A percentile compares a stretch with the other conserved stretches of the same genome.
Evolutionary conservation across 163 green algal species (phyloP).

Genomic region (Prototheca wickerhamii): DNA sequence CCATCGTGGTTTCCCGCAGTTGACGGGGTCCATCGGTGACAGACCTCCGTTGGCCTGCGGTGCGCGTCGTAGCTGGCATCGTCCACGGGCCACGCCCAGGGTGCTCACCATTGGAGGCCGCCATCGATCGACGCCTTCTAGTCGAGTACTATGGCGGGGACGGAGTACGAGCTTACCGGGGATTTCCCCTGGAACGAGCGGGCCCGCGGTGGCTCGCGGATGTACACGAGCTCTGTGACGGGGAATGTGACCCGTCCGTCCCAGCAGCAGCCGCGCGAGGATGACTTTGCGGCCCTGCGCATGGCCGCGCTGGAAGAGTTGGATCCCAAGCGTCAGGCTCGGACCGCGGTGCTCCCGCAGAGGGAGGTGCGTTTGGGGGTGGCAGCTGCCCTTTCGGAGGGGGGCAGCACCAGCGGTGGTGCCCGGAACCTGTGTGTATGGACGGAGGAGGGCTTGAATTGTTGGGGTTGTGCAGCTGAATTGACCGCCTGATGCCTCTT

Average conservation of each 20-base stretch:
- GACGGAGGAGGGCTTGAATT: background rate
- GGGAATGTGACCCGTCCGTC: background rate
- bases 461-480: background rate
- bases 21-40: too few species aligned
- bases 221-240: background rate
- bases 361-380: background rate
- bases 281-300: conserved; percentile 20
- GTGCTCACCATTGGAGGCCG: too few species aligned
- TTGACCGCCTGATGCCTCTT: too few species aligned
- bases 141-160: too few species aligned
- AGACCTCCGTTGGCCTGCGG: too few species aligned
- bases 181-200: background rate
- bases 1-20: too few species aligned
- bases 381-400: background rate
- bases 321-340: background rate
- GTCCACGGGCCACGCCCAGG: too few species aligned
- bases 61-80: too few species aligned
- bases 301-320: conserved; percentile 4
- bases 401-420: too few species aligned
- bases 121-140: too few species aligned
- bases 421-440: too few species aligned
- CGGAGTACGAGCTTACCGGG: background rate
- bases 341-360: conserved; percentile 1
- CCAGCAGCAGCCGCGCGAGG: background rate
- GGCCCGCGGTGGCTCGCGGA: background rate